Conservation (phyloP, 495 filamentous ascomycete genomes). For the Aspergillus baeticus region DNA sequence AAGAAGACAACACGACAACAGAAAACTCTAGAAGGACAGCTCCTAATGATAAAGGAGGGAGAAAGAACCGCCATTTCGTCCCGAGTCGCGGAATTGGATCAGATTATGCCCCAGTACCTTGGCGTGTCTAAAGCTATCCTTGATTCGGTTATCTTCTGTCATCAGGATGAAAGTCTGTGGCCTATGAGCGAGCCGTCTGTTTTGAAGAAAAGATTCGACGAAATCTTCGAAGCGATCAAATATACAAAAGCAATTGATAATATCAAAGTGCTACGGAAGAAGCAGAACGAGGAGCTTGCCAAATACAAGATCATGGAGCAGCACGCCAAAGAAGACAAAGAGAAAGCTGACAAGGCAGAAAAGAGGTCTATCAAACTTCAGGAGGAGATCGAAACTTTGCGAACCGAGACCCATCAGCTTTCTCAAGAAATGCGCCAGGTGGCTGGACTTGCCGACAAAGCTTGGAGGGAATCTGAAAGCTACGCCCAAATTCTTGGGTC, state of each 20-base stretch:
- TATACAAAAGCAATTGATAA: constrained; percentile 98
- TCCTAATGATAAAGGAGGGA: constrained; percentile 76
- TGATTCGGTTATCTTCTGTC: constrained; percentile 95
- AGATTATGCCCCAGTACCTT: constrained; percentile 79
- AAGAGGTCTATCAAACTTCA: constrained; percentile 62
- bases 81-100: constrained; percentile 73
- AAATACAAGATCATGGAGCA: constrained; percentile 70
- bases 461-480: constrained; percentile 58
- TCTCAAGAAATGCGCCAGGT: constrained; percentile 55
- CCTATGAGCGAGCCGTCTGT: constrained; percentile 86
- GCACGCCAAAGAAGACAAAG: constrained; percentile 80
- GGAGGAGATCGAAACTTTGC: constrained; percentile 69
- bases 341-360: constrained; percentile 71
- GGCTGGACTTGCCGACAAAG: constrained; percentile 53
- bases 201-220: constrained; percentile 92
- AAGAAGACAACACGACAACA: constrained; percentile 71
- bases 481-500: constrained; percentile 66
- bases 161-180: constrained; percentile 97
- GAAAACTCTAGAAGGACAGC: constrained; percentile 78
- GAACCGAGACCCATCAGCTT: constrained; percentile 56
- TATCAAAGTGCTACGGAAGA: constrained; percentile 81
- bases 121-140: constrained; percentile 89
- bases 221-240: constrained; percentile 95
- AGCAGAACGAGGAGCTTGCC: constrained; percentile 70
- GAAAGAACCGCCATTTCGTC: constrained; percentile 76